Base-by-base conservation (phyloP, 768 basidiomycete genomes). In the Antrodiella citrinella region DNA sequence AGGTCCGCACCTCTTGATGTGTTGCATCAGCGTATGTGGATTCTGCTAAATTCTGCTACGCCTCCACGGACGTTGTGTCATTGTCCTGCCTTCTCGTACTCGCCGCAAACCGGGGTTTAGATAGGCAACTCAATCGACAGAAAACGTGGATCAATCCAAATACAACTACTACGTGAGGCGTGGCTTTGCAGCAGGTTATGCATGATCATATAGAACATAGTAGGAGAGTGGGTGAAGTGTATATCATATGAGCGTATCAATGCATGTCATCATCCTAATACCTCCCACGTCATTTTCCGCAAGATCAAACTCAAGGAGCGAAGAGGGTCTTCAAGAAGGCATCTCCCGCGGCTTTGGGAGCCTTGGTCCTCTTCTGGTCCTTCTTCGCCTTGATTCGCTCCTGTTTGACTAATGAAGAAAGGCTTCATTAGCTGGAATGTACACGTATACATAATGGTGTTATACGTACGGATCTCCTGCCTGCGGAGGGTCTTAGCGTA, bases 401-500 rank as follows among this genome's bases (percentile, higher is more conserved):
- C 64, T 91, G 86, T 67, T 82, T 86, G 76, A 91, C 86, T 89
- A 58, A 39, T 57, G 15, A 35, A 50, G 50, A 49, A 44, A 50
- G 23, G 58, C 21, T 43, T 23, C 50, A 63, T 25, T 39, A 49
- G 54, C 40, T 44, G 26, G 20, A 24, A 3, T 43, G n/a, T 11
- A 26, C 18, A 22, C 48, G 44, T 25, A 45, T 41, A n/a, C 30
- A 45, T 18, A 11, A 45, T 9, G 26, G 12, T 4, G 41, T 42
- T 22, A 18, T 20, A 87, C 88, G 51, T 67, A 91, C 88, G 78
- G 57, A 95, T 70, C 66, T 95, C 91, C 63, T 92, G 86, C 59
- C 86, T 76, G 68, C 91, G 87, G 62, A 93, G 70, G 42, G 87
- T 86, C 81, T 95, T 95, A 62, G 94, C 95, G 72, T 98, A 97